These are phyloP conservation scores for Alternaria sp. DNA, from an alignment of 2,329 filamentous ascomycete species.

Conservation along the genomic window DNA sequence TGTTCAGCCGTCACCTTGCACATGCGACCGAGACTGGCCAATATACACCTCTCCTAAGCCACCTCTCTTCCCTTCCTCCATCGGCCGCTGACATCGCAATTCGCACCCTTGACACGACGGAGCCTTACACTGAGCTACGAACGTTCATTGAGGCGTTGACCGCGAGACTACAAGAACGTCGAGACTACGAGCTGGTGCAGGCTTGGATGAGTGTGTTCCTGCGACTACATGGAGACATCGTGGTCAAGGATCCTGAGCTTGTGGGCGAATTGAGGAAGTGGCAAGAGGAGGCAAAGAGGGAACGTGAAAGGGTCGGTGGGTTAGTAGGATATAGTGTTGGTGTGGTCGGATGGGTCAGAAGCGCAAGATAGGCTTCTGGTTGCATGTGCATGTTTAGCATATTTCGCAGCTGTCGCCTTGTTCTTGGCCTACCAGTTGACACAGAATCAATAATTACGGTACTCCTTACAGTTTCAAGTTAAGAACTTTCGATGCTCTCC, in stretches of 20 bases:
- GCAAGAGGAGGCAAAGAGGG: conserved; percentile 74
- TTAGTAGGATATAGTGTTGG: conserved; percentile 88
- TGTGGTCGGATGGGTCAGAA: conserved; percentile 81
- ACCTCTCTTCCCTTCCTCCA: conserved; percentile 81
- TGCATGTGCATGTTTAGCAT: not conserved
- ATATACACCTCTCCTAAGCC: conserved; percentile 73
- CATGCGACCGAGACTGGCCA: conserved; percentile 59
- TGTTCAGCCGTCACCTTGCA: conserved; percentile 58
- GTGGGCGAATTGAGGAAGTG: conserved; percentile 69
- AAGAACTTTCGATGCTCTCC: not conserved
- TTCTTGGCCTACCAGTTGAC: not conserved
- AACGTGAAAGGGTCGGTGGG: conserved; percentile 72
- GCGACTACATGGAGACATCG: conserved; percentile 72
- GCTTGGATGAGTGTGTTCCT: conserved; percentile 98
- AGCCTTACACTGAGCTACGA: conserved; percentile 70
- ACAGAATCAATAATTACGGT: not conserved
- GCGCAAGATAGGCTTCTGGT: conserved; percentile 28
- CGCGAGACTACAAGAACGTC: conserved; percentile 67
- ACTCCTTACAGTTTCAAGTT: not conserved
- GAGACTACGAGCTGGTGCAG: conserved; percentile 92
- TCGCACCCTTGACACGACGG: conserved; percentile 69
- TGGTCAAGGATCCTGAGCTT: conserved; percentile 60
- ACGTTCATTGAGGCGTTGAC: conserved; percentile 85
- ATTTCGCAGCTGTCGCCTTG: not conserved
- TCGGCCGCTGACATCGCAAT: conserved; percentile 90